Evolutionary conservation across 108 stramenopile genomes (phyloP).

Genomic region (Asterionellopsis glacialis): DNA sequence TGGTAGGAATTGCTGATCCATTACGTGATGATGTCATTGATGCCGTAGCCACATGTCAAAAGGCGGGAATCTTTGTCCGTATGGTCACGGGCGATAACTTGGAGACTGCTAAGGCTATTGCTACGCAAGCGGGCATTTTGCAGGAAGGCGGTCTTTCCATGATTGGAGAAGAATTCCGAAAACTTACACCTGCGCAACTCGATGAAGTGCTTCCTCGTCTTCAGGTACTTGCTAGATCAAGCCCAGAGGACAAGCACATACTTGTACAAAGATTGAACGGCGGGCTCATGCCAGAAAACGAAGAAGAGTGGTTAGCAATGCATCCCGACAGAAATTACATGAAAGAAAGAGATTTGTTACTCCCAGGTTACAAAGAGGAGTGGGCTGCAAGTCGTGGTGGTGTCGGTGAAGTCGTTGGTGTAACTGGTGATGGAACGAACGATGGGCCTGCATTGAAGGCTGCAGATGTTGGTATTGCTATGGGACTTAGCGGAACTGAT

Average conservation of each 20-base stretch:
- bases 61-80: conserved; percentile 90
- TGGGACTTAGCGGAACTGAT: conserved; percentile 97
- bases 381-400: conserved; percentile 49
- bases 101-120: conserved; percentile 91
- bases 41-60: conserved; percentile 88
- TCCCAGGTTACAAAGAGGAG: conserved; percentile 70
- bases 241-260: conserved; percentile 93
- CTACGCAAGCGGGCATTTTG: conserved; percentile 86
- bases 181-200: conserved; percentile 63
- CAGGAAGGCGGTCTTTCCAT: conserved; percentile 70
- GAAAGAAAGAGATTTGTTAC: conserved; percentile 46
- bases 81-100: conserved; percentile 99
- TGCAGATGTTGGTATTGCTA: conserved; percentile 95
- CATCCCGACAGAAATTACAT: conserved; percentile 57
- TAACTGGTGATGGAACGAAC: conserved; percentile 98
- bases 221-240: conserved; percentile 90
- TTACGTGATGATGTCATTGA: conserved; percentile 84
- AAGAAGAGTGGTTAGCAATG: conserved; percentile 51
- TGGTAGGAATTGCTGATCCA: conserved; percentile 91
- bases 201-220: conserved; percentile 74
- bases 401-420: conserved; percentile 90
- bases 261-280: conserved; percentile 89
- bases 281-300: conserved; percentile 59
- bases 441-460: conserved; percentile 96
- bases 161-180: conserved; percentile 76